Evolutionary conservation across 192 early-diverging fungal genomes (phyloP), one percentile per base, ranked within the genome.

Genomic region (Jimgerdemannia flammicorona): DNA sequence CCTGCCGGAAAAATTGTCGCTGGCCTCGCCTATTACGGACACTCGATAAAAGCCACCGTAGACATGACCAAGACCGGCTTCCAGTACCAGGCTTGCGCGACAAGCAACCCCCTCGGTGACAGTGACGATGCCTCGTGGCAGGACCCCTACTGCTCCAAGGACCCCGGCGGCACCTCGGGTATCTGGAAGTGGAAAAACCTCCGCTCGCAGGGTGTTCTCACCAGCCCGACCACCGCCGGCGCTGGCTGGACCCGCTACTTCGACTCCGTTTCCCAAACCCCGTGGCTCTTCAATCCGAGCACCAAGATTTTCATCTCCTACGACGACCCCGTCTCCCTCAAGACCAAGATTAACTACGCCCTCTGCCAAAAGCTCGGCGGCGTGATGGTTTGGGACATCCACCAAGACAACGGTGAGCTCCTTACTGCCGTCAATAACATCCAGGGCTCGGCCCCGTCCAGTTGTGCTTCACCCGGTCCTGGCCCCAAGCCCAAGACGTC

Each of bases 171-270:
- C 42, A 82, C 88, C 42, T 82, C 85, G 19, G 90, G 89, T 8
- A 81, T 86, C 9, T 94, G 93, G 93, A 84, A 87, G 66, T 94
- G 84, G 82, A 81, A 76, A 40, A 84, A 93, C 64, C 73, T 94
- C 79, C 82, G 90, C 44, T 87, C 87, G 40, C 78, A 88, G 75
- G 87, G 89, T 11, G 73, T 84, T 1, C 79, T 89, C 66, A 75
- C 73, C 40, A 74, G 79, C 68, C 66, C 85, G 76, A 63, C 87
- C 65, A 80, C 85, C 7, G 89, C 92, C 3, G 73, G 74, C 8
- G 71, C 85, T 2, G 87, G 85, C 3, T 95, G 91, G 92, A 70
- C 87, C 0, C 84, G 89, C 29, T 81, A 87, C 70, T 93, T 88
- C 85, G 92, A 94, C 64, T 42, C 79, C 3, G 81, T 78, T 6